Evolutionary conservation across 2,329 filamentous ascomycete species (phyloP).

Genomic region (Cercospora canescens): DNA sequence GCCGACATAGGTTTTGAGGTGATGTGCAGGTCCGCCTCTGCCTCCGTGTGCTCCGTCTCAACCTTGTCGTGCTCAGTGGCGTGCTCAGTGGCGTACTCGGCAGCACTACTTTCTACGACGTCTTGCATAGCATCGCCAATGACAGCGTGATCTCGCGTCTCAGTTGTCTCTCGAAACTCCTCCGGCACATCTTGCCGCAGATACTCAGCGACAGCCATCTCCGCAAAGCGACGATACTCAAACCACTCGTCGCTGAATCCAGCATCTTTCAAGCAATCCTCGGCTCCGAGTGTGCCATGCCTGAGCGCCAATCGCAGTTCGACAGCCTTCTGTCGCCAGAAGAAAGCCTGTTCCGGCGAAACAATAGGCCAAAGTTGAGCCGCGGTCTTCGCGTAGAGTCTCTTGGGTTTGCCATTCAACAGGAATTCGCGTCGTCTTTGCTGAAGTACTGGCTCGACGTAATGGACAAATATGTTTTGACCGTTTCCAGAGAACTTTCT

Average conservation of each 20-base stretch:
- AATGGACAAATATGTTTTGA: slow-evolving; percentile 22
- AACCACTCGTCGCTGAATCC: slow-evolving; percentile 15
- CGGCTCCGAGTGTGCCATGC: slow-evolving; percentile 1
- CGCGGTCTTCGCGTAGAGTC: slow-evolving; percentile 16
- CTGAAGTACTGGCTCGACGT: slow-evolving; percentile 15
- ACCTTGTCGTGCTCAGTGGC: background rate
- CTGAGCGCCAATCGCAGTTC: slow-evolving; percentile 14
- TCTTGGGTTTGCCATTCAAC: slow-evolving; percentile 8
- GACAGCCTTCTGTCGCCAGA: slow-evolving; percentile 22
- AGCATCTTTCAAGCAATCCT: slow-evolving; percentile 17
- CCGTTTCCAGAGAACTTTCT: slow-evolving; percentile 19
- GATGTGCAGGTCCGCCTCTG: background rate
- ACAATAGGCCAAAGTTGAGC: slow-evolving; percentile 16
- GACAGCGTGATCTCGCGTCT: background rate
- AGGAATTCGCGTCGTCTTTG: slow-evolving; percentile 6
- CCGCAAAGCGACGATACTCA: slow-evolving; percentile 17
- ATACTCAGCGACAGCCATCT: slow-evolving; percentile 21
- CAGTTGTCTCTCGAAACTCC: background rate
- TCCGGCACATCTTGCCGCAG: slow-evolving; percentile 9
- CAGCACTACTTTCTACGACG: background rate
- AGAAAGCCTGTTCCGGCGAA: slow-evolving; percentile 7
- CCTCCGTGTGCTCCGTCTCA: background rate
- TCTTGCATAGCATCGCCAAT: background rate
- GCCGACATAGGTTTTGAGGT: background rate
- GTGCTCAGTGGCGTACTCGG: background rate